Conservation (phyloP, 371 early-diverging fungal genomes). For the Circinella umbellata region DNA sequence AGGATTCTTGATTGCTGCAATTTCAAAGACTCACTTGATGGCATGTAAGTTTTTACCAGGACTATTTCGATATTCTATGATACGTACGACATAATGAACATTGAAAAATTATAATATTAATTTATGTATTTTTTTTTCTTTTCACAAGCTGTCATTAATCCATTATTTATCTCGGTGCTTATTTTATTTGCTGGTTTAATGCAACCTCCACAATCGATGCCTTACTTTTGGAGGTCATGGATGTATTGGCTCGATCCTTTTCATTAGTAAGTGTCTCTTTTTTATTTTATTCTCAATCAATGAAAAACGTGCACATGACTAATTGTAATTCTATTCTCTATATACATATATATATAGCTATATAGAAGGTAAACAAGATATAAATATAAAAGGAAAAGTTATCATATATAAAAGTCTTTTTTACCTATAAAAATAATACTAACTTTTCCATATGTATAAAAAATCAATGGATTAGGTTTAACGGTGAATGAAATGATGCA, state of each 20-base stretch:
- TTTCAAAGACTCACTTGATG: constrained; percentile 36
- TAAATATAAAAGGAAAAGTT: constrained; percentile 10
- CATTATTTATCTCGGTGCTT: constrained; percentile 60
- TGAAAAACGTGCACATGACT: too few relatives aligned
- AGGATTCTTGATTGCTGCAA: constrained; percentile 64
- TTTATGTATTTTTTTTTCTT: neutral
- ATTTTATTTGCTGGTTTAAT: constrained; percentile 71
- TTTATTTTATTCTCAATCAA: too few relatives aligned
- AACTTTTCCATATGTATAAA: too few relatives aligned
- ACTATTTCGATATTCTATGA: neutral
- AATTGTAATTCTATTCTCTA: too few relatives aligned
- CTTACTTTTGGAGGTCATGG: constrained; percentile 72
- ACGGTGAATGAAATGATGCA: constrained; percentile 64
- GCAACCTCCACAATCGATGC: constrained; percentile 62
- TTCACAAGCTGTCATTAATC: constrained; percentile 55
- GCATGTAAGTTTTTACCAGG: constrained; percentile 29
- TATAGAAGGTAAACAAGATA: neutral
- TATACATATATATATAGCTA: constrained; percentile 13
- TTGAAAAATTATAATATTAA: neutral
- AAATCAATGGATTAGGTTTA: constrained; percentile 62
- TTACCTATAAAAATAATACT: neutral
- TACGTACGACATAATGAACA: neutral
- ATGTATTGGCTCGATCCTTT: constrained; percentile 58
- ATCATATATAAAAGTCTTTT: too few relatives aligned
- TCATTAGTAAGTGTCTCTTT: constrained; percentile 21